phyloP scores from a whole-genome alignment of 2,329 filamentous ascomycete genomes.

The Lachnellula cervina region DNA sequence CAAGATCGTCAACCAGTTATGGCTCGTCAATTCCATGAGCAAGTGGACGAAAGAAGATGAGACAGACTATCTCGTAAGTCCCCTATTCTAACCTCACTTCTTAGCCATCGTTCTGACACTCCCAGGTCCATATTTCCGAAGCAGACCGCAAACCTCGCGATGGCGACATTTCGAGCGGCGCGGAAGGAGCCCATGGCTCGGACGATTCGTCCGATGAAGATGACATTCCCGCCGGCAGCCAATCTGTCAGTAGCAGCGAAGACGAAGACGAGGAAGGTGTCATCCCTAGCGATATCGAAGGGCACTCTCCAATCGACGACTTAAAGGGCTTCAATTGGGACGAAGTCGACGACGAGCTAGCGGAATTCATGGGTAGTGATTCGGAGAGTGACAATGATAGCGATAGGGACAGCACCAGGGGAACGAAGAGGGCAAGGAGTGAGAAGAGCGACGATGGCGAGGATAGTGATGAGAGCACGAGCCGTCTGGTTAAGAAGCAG shows the following conservation, averaged over 20 bases:
- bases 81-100: not conserved
- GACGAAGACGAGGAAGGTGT: slow-evolving; percentile 43
- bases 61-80: slow-evolving; percentile 42
- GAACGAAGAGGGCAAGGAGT: slow-evolving; percentile 29
- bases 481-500: slow-evolving; percentile 47
- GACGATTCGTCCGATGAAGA: slow-evolving; percentile 24
- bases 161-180: slow-evolving; percentile 31
- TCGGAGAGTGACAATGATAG: slow-evolving; percentile 43
- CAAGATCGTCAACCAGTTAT: slow-evolving; percentile 87
- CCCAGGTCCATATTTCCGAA: slow-evolving; percentile 62
- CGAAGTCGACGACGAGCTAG: slow-evolving; percentile 65
- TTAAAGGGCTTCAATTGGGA: slow-evolving; percentile 57
- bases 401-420: slow-evolving; percentile 17
- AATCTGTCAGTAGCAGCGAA: slow-evolving; percentile 26
- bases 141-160: slow-evolving; percentile 48
- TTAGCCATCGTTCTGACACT: slow-evolving; percentile 6
- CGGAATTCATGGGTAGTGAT: slow-evolving; percentile 63
- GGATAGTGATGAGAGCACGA: slow-evolving; percentile 43
- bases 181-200: slow-evolving; percentile 22
- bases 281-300: slow-evolving; percentile 45
- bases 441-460: slow-evolving; percentile 40
- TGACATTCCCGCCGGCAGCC: slow-evolving; percentile 25
- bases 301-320: slow-evolving; percentile 51
- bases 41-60: slow-evolving; percentile 82
- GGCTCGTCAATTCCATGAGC: slow-evolving; percentile 80